Conservation (phyloP, 306 rosid species). For the Vicia sativa region DNA sequence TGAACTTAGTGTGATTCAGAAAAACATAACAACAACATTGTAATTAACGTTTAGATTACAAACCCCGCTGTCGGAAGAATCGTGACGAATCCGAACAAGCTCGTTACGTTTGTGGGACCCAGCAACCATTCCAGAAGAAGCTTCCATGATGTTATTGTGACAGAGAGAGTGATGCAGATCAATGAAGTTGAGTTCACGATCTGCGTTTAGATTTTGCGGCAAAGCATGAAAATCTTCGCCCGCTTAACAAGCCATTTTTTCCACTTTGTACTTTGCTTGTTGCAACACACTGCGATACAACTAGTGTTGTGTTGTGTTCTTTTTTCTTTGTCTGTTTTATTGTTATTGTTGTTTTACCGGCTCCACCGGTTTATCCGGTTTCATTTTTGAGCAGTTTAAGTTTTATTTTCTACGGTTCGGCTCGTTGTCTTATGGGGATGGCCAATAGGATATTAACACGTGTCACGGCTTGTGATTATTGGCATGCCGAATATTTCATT, state of each 20-base stretch:
- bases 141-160: slow-evolving; percentile 58
- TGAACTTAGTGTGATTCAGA: neutral
- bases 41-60: slow-evolving; percentile 26
- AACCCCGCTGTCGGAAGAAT: slow-evolving; percentile 90
- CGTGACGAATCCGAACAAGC: slow-evolving; percentile 93
- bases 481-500: neutral
- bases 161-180: slow-evolving; percentile 38
- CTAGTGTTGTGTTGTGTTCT: neutral
- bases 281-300: neutral
- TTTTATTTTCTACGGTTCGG: slow-evolving; percentile 7
- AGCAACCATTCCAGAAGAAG: slow-evolving; percentile 88
- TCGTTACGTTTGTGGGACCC: slow-evolving; percentile 94
- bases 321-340: slow-evolving; percentile 21
- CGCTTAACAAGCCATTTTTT: slow-evolving; percentile 60
- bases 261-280: slow-evolving; percentile 26
- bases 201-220: slow-evolving; percentile 23
- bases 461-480: neutral
- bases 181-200: neutral
- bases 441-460: slow-evolving; percentile 24
- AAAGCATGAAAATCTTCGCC: slow-evolving; percentile 54
- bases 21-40: slow-evolving; percentile 26
- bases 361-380: slow-evolving; percentile 42
- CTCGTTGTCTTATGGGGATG: neutral
- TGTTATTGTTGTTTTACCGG: slow-evolving; percentile 42
- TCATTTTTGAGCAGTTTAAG: neutral